Evolutionary conservation across 164 flowering plant genomes (phyloP).

Genomic region (Magnolia kwangsiensis): DNA sequence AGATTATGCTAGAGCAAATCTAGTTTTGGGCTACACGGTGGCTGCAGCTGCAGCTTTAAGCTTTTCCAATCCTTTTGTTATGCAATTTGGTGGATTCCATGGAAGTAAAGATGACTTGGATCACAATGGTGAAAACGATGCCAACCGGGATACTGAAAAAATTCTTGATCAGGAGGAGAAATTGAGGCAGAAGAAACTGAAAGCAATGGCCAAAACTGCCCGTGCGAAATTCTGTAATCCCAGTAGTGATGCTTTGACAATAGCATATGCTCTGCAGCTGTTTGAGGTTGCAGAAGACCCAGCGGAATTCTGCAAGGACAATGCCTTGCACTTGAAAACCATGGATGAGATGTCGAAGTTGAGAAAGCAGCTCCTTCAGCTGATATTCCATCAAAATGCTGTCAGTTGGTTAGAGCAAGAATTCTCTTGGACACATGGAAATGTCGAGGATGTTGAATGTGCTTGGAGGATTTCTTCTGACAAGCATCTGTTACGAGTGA

Average conservation of each 20-base stretch:
- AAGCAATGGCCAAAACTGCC: slow-evolving; percentile 46
- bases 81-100: slow-evolving; percentile 45
- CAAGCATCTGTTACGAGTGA: slow-evolving; percentile 45
- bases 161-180: slow-evolving; percentile 39
- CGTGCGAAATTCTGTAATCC: slow-evolving; percentile 68
- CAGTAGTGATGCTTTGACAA: slow-evolving; percentile 76
- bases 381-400: slow-evolving; percentile 50
- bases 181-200: slow-evolving; percentile 49
- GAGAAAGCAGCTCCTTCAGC: slow-evolving; percentile 72
- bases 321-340: slow-evolving; percentile 65
- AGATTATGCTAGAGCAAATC: slow-evolving; percentile 44
- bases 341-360: slow-evolving; percentile 98
- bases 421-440: slow-evolving; percentile 70
- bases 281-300: slow-evolving; percentile 63
- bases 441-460: slow-evolving; percentile 55
- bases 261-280: slow-evolving; percentile 74
- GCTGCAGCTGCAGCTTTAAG: slow-evolving; percentile 91
- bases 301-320: slow-evolving; percentile 55
- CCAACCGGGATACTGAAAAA: slow-evolving; percentile 13
- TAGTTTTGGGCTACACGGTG: slow-evolving; percentile 77
- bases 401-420: slow-evolving; percentile 30
- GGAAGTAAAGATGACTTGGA: slow-evolving; percentile 23
- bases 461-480: slow-evolving; percentile 58
- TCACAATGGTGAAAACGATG: slow-evolving; percentile 15
- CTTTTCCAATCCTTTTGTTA: slow-evolving; percentile 66